These are phyloP conservation scores for Gastroboletus turbinatus DNA, from an alignment of 1,284 basidiomycete species.

Conservation along the genomic window DNA sequence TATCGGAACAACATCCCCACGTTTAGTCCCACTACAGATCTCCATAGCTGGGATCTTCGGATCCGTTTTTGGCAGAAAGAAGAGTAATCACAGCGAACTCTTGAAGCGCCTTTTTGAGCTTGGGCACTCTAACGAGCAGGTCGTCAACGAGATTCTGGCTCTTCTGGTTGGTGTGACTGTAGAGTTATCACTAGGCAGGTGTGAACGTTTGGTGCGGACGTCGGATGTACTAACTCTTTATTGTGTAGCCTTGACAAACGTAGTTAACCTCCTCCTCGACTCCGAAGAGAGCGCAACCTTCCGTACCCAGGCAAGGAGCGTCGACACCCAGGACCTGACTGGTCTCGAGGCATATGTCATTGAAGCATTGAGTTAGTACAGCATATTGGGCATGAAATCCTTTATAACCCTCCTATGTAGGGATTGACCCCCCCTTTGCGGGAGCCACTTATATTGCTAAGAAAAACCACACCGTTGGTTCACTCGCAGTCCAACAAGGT, in stretches of 20 bases:
- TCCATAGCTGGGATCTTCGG: slow-evolving; percentile 49
- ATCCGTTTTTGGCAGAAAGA: slow-evolving; percentile 52
- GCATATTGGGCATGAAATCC: not conserved
- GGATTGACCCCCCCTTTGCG: slow-evolving; percentile 50
- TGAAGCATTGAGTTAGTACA: slow-evolving; percentile 64
- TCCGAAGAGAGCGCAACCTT: slow-evolving; percentile 42
- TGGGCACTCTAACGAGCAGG: slow-evolving; percentile 55
- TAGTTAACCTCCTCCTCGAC: slow-evolving; percentile 62
- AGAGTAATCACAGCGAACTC: slow-evolving; percentile 48
- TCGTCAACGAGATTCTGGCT: slow-evolving; percentile 70
- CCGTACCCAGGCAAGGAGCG: slow-evolving; percentile 37
- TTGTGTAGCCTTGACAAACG: slow-evolving; percentile 45
- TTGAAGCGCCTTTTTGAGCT: slow-evolving; percentile 55
- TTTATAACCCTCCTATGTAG: slow-evolving; percentile 28
- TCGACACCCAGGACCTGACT: slow-evolving; percentile 38
- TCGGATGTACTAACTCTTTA: slow-evolving; percentile 1
- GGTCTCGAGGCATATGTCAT: slow-evolving; percentile 53
- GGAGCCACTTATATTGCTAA: slow-evolving; percentile 40
- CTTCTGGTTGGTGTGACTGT: slow-evolving; percentile 65
- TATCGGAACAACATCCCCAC: not conserved
- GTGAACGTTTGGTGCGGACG: not conserved
- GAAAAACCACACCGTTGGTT: slow-evolving; percentile 44
- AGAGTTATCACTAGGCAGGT: slow-evolving; percentile 65
- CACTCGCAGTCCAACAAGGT: slow-evolving; percentile 42
- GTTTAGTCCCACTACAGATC: slow-evolving; percentile 36